These are phyloP conservation scores for Metschnikowia lachancei DNA, from an alignment of 805 yeast species.

Conservation along the genomic window DNA sequence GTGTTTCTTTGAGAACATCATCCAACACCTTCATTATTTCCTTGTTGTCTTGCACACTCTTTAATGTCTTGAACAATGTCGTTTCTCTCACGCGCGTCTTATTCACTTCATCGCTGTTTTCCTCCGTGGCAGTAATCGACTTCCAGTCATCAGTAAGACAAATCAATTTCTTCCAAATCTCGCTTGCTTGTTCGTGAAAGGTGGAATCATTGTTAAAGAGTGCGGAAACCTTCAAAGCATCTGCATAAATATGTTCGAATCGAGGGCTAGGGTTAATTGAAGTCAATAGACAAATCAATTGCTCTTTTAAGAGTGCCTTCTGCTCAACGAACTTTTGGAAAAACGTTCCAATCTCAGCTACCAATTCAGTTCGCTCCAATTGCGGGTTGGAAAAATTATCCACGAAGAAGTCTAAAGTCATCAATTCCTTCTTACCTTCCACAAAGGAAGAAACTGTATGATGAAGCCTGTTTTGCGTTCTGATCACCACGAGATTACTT, in stretches of 20 bases:
- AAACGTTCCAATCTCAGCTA: conserved; percentile 22
- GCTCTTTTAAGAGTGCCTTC: conserved; percentile 40
- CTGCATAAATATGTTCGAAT: conserved; percentile 25
- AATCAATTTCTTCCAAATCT: conserved; percentile 61
- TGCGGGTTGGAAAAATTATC: conserved; percentile 18
- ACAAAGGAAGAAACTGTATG: conserved; percentile 24
- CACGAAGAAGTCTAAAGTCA: conserved; percentile 28
- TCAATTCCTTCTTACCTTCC: conserved; percentile 24
- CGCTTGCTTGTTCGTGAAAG: conserved; percentile 23
- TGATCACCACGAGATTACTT: conserved; percentile 44
- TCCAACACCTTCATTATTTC: conserved; percentile 16
- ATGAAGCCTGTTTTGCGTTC: conserved; percentile 45
- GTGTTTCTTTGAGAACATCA: conserved; percentile 10
- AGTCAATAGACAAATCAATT: conserved; percentile 53
- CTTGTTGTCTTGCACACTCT: conserved; percentile 12
- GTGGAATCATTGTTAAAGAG: conserved; percentile 29
- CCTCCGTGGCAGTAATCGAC: conserved; percentile 32
- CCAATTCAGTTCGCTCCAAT: conserved; percentile 4
- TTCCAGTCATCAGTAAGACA: conserved; percentile 51
- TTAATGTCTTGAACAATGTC: conserved; percentile 43
- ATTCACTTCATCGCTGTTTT: conserved; percentile 41
- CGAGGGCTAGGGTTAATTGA: conserved; percentile 35
- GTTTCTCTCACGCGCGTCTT: conserved; percentile 42
- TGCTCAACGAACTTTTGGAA: conserved; percentile 34
- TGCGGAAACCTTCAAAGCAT: conserved; percentile 53